Base-by-base conservation (phyloP, 495 filamentous ascomycete genomes). In the Delitschia confertaspora region DNA sequence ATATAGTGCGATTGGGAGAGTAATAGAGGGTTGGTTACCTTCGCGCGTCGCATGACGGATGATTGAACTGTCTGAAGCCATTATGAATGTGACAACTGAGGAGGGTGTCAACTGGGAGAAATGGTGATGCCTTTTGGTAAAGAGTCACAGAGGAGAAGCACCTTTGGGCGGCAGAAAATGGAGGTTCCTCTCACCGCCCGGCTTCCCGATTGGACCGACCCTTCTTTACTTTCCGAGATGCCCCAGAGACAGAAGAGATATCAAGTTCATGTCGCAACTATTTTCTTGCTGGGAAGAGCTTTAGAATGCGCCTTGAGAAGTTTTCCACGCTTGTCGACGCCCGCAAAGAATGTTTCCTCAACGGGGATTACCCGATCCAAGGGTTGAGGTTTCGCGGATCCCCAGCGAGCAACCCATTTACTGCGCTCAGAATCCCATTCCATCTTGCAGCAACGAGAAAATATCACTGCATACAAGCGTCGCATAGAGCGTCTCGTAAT, bases 31-130 rank as follows among this genome's bases (percentile, higher is more conserved):
- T 31, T 11, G 21, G 17, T 11, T 36, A 59, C 60, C 57, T 51
- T 55, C 51, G 8, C 47, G 45, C n/a, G 52, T 53, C 17, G 57
- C 60, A 35, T 50, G 45, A 21, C 47, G 49, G 35, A 56, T 57
- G 31, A 49, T 51, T 5, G 40, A 33, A 27, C 23, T 38, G 41
- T 55, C 42, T 10, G 44, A 52, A 29, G 42, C 43, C 44, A 60
- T 49, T 26, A 13, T 33, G 34, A 11, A 4, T 23, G 33, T 20
- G n/a, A n/a, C n/a, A n/a, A n/a, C n/a, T 10, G 18, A n/a, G 3
- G 25, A 23, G 8, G 18, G 16, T 9, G 22, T 16, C 7, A 29
- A 23, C 9, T 11, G 13, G 25, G 16, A 19, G 13, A 25, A 25
- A 36, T 9, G 22, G 26, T 29, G 26, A 7, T 7, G 13, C 7